Base-by-base conservation (phyloP, 148 eudicot species). In the Rhododendron ferrugineum region DNA sequence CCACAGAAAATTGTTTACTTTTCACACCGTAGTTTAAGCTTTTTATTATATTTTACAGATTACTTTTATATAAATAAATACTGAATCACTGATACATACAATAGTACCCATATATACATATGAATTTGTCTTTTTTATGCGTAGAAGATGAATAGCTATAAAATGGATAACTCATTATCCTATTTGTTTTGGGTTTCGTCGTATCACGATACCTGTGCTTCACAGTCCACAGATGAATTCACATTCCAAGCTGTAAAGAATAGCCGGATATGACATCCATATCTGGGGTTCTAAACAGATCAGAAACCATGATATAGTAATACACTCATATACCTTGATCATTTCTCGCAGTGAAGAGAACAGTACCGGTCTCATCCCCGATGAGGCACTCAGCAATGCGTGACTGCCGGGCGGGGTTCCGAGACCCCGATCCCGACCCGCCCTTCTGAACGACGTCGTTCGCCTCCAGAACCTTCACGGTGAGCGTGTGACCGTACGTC, bases 341-440 rank as follows among this genome's bases (percentile, higher is more conserved):
- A 11, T 92, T 92, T 11, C 92, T 88, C 5, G 94, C 92, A 52
- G 94, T 91, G 87, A 92, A 92, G 64, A 92, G 85, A 73, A 92
- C 85, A 14, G 85, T 36, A 14, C 86, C 92, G 16, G 92, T 90
- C 37, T 92, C 91, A 11, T 92, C 92, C 7, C 92, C 92, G 56
- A 91, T 83, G 60, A 91, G 60, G 49, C 94, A 91, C 81, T 92
- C 92, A 15, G 91, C 87, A 64, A 92, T 90, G 72, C 91, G 88
- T 32, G 90, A 78, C 58, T 86, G 83, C 6, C 91, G 90, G 62
- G 49, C 49, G 49, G 78, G 83, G 79, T 84, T 81, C 70, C 30
- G 85, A 23, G 88, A 46, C 64, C 56, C 84, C 16, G 89, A 66
- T 64, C 72, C 75, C 75, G 75, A 70, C 11, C 89, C 82, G 44